phyloP scores from a whole-genome alignment of 805 yeast species.

The Tanozyma kutaoensis region DNA sequence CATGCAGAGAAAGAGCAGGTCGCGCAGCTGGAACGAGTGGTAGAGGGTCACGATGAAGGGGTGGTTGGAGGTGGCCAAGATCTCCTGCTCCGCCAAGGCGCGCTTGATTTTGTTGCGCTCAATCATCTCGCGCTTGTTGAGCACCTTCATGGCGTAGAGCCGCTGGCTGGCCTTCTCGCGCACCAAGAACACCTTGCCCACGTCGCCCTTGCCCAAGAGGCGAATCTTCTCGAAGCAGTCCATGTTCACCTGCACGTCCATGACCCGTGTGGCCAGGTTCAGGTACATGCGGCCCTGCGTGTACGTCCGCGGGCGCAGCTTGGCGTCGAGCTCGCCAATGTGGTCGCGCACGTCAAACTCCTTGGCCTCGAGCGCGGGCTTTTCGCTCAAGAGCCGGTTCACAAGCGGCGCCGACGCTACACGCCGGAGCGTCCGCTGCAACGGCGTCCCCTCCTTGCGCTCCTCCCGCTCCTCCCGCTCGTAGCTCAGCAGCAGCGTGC shows the following conservation, averaged over 20 bases:
- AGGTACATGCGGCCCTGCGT: constrained; percentile 52
- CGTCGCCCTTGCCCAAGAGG: constrained; percentile 94
- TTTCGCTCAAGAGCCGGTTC: constrained; percentile 16
- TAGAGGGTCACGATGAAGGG: constrained; percentile 94
- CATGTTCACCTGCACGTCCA: constrained; percentile 74
- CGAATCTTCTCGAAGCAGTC: constrained; percentile 80
- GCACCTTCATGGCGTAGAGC: constrained; percentile 85
- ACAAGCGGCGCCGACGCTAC: constrained; percentile 80
- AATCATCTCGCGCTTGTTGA: constrained; percentile 87
- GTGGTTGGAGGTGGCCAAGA: constrained; percentile 86
- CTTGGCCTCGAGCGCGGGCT: constrained; percentile 12
- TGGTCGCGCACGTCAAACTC: constrained; percentile 31
- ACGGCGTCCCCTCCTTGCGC: constrained; percentile 5
- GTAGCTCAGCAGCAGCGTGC: not conserved
- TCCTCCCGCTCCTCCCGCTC: not conserved
- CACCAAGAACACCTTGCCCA: constrained; percentile 90
- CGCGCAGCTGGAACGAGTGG: constrained; percentile 93
- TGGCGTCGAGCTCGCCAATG: constrained; percentile 33
- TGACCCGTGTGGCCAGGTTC: constrained; percentile 57
- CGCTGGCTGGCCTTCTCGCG: constrained; percentile 64
- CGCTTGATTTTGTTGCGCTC: constrained; percentile 89
- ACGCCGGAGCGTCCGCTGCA: constrained; percentile 41
- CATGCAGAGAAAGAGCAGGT: constrained; percentile 86
- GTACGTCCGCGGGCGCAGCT: too few species aligned
- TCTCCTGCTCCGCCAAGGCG: constrained; percentile 93